These are phyloP conservation scores for Trypethelium eluteriae DNA, from an alignment of 495 filamentous ascomycete species.

Conservation along the genomic window DNA sequence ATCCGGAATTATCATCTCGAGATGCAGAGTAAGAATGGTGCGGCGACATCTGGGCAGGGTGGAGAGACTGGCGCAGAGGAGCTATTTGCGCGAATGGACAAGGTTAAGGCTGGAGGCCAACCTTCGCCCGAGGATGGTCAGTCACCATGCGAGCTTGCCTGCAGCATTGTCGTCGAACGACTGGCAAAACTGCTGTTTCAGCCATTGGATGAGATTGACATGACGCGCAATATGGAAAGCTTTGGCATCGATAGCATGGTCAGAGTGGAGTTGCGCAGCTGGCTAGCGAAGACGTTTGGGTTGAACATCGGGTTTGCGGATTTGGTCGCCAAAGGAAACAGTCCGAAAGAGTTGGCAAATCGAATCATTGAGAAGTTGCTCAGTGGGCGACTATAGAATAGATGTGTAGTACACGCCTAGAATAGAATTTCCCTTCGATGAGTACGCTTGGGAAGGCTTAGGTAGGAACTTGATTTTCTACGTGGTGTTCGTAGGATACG, in stretches of 20 bases:
- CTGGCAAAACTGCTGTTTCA: background rate
- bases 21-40: background rate
- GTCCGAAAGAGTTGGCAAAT: background rate
- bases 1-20: background rate
- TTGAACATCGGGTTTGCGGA: background rate
- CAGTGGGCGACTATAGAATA: background rate
- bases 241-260: background rate
- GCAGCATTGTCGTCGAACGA: background rate
- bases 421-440: too few species aligned
- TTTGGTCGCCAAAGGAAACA: background rate
- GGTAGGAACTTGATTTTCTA: too few species aligned
- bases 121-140: background rate
- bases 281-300: background rate
- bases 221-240: background rate
- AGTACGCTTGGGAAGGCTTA: too few species aligned
- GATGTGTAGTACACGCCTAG: background rate
- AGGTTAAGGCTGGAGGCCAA: background rate
- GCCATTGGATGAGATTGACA: background rate
- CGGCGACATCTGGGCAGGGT: background rate
- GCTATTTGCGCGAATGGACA: background rate
- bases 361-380: background rate
- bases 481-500: too few species aligned
- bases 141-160: background rate
- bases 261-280: background rate
- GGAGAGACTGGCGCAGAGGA: background rate